A percentile compares a stretch with the other conserved stretches of the same genome.
These are phyloP conservation scores for Monosporascus sp. DNA, from an alignment of 2,329 filamentous ascomycete genomes.

Conservation along the genomic window DNA sequence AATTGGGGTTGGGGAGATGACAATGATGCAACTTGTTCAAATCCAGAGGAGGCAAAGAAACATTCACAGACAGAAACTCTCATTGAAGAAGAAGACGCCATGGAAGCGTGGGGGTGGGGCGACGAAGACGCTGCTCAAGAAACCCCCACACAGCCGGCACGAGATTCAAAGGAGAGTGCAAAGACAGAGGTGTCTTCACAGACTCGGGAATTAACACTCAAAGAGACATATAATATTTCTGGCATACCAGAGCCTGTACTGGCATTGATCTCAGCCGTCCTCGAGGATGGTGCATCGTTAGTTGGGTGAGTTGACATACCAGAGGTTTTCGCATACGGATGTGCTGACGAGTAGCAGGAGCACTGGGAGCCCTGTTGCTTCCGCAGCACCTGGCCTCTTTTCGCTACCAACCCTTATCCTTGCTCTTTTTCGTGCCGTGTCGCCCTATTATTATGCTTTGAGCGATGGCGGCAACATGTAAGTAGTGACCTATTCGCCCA, in stretches of 20 bases:
- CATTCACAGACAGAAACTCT: background rate
- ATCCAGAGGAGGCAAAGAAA: constrained; percentile 21
- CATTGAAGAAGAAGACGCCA: constrained; percentile 34
- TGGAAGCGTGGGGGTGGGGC: constrained; percentile 81
- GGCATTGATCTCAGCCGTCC: constrained; percentile 54
- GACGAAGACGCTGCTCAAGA: constrained; percentile 52
- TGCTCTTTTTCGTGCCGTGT: constrained; percentile 74
- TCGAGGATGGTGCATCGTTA: constrained; percentile 58
- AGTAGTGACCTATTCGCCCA: constrained; percentile 17
- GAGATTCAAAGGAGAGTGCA: constrained; percentile 6
- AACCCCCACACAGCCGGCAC: constrained; percentile 18
- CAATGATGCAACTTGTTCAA: constrained; percentile 33
- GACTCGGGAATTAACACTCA: constrained; percentile 67
- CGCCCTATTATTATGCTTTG: constrained; percentile 66
- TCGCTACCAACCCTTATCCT: constrained; percentile 66
- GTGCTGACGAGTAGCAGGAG: constrained; percentile 22
- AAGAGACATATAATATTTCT: constrained; percentile 83
- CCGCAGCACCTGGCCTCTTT: constrained; percentile 66
- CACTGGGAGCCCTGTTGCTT: constrained; percentile 53
- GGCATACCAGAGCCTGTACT: constrained; percentile 78
- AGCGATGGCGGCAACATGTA: constrained; percentile 61
- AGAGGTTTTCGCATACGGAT: background rate
- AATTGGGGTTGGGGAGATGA: constrained; percentile 15
- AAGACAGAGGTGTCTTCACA: constrained; percentile 15
- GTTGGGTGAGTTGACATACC: constrained; percentile 34